A percentile compares a stretch with the other conserved stretches of the same genome.
Evolutionary conservation across 2,329 filamentous ascomycete genomes (phyloP).

Genomic region (Colletotrichum simmondsii): DNA sequence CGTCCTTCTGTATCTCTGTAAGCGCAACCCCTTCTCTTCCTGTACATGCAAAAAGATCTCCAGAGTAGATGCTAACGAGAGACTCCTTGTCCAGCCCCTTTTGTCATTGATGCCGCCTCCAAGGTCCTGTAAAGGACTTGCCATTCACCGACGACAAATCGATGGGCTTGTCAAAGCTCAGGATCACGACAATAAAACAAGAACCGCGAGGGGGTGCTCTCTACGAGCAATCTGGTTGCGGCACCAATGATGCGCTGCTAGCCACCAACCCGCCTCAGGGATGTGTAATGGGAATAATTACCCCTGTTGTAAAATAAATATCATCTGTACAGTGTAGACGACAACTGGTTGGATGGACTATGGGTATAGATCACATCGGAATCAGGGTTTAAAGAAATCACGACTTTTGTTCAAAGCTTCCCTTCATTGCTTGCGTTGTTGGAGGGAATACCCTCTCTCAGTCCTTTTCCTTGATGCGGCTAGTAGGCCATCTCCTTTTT

Average conservation of each 20-base stretch:
- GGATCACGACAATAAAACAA: background rate
- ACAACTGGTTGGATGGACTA: slow-evolving; percentile 19
- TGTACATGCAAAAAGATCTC: background rate
- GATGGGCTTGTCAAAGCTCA: background rate
- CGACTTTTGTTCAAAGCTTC: slow-evolving; percentile 6
- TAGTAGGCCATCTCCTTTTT: background rate
- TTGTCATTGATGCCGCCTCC: slow-evolving; percentile 64
- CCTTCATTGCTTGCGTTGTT: background rate
- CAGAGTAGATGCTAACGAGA: background rate
- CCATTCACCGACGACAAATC: background rate
- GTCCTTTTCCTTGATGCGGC: background rate
- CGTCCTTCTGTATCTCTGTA: slow-evolving; percentile 81
- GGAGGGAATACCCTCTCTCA: background rate
- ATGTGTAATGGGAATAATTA: slow-evolving; percentile 24
- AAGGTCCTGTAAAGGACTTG: slow-evolving; percentile 51
- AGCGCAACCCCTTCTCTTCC: slow-evolving; percentile 41
- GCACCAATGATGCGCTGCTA: background rate
- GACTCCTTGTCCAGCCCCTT: slow-evolving; percentile 58
- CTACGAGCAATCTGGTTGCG: background rate
- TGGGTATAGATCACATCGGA: slow-evolving; percentile 15
- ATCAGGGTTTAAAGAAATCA: slow-evolving; percentile 10
- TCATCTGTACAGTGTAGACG: slow-evolving; percentile 30
- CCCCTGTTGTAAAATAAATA: slow-evolving; percentile 33
- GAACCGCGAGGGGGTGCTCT: background rate
- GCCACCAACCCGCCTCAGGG: slow-evolving; percentile 1